A percentile compares a stretch with the other conserved stretches of the same genome.
phyloP scores from a whole-genome alignment of 345 rosid species.

The Rhizophora mangle region DNA sequence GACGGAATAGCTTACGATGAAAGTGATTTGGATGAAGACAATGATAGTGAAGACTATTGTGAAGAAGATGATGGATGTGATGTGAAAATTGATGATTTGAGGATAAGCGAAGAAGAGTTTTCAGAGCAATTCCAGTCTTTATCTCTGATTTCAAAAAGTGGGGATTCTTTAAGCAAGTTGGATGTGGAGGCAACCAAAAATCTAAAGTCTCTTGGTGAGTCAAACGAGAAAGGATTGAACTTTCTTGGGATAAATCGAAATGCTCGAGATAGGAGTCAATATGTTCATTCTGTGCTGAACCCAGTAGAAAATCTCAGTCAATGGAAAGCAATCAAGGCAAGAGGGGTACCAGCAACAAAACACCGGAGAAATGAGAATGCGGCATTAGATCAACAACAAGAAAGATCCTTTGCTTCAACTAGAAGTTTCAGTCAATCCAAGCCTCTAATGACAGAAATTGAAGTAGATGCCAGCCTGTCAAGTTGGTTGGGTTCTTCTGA shows the following conservation, averaged over 20 bases:
- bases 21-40: slow-evolving; percentile 45
- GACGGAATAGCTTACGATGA: slow-evolving; percentile 48
- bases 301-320: slow-evolving; percentile 32
- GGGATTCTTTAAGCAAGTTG: slow-evolving; percentile 7
- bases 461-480: slow-evolving; percentile 26
- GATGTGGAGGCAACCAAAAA: slow-evolving; percentile 18
- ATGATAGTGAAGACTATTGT: background rate
- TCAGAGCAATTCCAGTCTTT: slow-evolving; percentile 13
- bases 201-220: slow-evolving; percentile 2
- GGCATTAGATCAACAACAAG: slow-evolving; percentile 19
- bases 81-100: slow-evolving; percentile 11
- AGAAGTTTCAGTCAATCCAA: background rate
- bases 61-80: slow-evolving; percentile 5
- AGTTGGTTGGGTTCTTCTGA: slow-evolving; percentile 25
- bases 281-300: slow-evolving; percentile 22
- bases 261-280: slow-evolving; percentile 16
- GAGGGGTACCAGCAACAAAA: slow-evolving; percentile 11
- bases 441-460: slow-evolving; percentile 9
- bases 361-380: slow-evolving; percentile 26
- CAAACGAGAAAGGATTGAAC: slow-evolving; percentile 7
- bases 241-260: background rate
- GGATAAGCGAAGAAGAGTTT: slow-evolving; percentile 13
- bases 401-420: slow-evolving; percentile 11
- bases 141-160: slow-evolving; percentile 14
- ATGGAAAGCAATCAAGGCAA: slow-evolving; percentile 28